Evolutionary conservation across 306 rosid genomes (phyloP).

Genomic region (Prunus mongolica): DNA sequence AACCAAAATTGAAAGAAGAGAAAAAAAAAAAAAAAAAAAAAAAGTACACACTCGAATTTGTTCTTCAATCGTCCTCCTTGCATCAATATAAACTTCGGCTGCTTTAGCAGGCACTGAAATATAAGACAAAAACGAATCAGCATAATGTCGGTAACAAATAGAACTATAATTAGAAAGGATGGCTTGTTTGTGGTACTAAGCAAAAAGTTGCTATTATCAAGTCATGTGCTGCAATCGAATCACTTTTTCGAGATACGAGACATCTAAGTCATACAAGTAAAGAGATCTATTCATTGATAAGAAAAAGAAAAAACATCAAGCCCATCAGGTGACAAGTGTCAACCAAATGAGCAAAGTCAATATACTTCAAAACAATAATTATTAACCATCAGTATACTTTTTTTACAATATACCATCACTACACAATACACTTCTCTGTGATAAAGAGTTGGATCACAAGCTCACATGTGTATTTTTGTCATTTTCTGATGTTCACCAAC

Average conservation of each 20-base stretch:
- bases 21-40: background rate
- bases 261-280: too few relatives aligned
- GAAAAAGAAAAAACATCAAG: too few relatives aligned
- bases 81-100: conserved; percentile 67
- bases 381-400: background rate
- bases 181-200: background rate
- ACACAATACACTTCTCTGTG: background rate
- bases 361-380: background rate
- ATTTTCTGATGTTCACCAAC: background rate
- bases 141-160: background rate
- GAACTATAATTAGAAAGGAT: background rate
- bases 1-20: conserved; percentile 9
- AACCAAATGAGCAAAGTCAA: background rate
- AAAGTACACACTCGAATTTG: conserved; percentile 56
- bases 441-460: background rate
- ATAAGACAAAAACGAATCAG: conserved; percentile 29
- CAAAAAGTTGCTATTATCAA: background rate
- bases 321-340: background rate
- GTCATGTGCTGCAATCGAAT: background rate
- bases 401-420: background rate
- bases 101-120: conserved; percentile 83
- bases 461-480: background rate
- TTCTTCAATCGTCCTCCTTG: conserved; percentile 76
- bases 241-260: too few relatives aligned
- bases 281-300: too few relatives aligned